phyloP scores from a whole-genome alignment of 768 basidiomycete genomes.

The Clitopilus passeckerianus region DNA sequence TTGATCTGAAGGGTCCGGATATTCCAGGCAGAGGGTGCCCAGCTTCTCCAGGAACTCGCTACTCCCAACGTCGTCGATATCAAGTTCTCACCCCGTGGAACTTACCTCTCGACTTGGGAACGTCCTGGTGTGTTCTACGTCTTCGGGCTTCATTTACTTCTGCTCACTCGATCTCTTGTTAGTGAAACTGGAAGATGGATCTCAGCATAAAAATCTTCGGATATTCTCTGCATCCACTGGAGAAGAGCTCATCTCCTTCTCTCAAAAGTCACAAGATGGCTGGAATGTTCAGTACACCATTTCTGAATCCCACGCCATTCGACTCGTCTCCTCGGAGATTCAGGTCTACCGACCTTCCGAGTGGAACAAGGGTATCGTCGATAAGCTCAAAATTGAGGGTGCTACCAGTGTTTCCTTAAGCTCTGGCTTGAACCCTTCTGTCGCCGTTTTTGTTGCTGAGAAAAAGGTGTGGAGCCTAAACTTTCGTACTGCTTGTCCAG shows the following conservation, averaged over 20 bases:
- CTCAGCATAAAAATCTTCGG: conserved; percentile 91
- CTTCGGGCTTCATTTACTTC: not conserved
- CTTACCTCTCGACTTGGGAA: conserved; percentile 95
- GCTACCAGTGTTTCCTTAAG: conserved; percentile 74
- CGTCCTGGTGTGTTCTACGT: conserved; percentile 53
- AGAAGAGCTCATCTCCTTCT: conserved; percentile 81
- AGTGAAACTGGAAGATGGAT: conserved; percentile 86
- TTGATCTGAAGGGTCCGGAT: conserved; percentile 57
- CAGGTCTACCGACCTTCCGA: conserved; percentile 81
- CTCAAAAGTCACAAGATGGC: conserved; percentile 86
- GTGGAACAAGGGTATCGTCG: conserved; percentile 74
- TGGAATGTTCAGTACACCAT: conserved; percentile 93
- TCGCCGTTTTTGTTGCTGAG: conserved; percentile 93
- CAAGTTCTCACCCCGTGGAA: conserved; percentile 89
- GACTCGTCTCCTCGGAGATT: conserved; percentile 75
- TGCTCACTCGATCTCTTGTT: not conserved
- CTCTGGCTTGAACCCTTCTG: conserved; percentile 77
- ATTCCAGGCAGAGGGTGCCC: conserved; percentile 67
- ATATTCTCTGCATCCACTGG: conserved; percentile 85
- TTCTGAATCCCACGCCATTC: conserved; percentile 81
- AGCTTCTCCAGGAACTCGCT: conserved; percentile 70
- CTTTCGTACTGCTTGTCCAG: not conserved
- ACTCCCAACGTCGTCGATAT: conserved; percentile 78
- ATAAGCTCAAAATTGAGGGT: conserved; percentile 81
- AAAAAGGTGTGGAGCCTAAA: conserved; percentile 60